Base-by-base conservation (phyloP, 768 basidiomycete genomes). In the Atractiella rhizophila region DNA sequence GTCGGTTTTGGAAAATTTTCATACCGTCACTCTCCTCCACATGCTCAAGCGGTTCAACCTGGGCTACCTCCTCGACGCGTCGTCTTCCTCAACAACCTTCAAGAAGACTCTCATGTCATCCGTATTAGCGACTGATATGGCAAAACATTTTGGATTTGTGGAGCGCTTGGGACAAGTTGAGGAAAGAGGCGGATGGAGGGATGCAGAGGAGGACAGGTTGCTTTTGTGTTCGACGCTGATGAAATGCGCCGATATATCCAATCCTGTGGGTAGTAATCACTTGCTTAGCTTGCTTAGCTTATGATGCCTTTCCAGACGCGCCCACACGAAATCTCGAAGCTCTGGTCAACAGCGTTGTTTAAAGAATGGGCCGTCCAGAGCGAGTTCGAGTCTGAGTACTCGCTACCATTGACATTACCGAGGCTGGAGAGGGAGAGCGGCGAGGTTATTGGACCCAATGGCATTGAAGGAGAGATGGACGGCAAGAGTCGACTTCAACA, bases 181-280 rank as follows among this genome's bases (percentile, higher is more conserved):
- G 10, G 57, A 64, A 47, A 54, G 55, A 24, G 53, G 73, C 20
- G 44, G 46, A n/a, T 46, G 43, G 31, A 28, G 23, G 18, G 41
- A 37, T n/a, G 40, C 40, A 4, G 35, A 37, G 28, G 50, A 51
- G 15, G 67, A 72, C 40, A 66, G 76, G 50, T 63, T 77, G 20
- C 59, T 88, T 39, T 58, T 83, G 19, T 88, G 81, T 55, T 83
- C 94, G 53, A 77, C 78, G 3, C 62, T 98, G 38, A 73, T 98
- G 57, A 96, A 98, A 60, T 91, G 86, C 54, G 85, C 88, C 15
- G 91, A 98, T 61, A 96, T 98, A 54, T 85, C 81, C 56, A 98
- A 98, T 57, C 88, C 91, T 13, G 85, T 91, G 56, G 49, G 85
- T 69, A 12, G 15, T 18, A 18, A 16, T n/a, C 16, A 20, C 33